Base-by-base conservation (phyloP, 1,139 yeast species). In the Hansenula sp. region DNA sequence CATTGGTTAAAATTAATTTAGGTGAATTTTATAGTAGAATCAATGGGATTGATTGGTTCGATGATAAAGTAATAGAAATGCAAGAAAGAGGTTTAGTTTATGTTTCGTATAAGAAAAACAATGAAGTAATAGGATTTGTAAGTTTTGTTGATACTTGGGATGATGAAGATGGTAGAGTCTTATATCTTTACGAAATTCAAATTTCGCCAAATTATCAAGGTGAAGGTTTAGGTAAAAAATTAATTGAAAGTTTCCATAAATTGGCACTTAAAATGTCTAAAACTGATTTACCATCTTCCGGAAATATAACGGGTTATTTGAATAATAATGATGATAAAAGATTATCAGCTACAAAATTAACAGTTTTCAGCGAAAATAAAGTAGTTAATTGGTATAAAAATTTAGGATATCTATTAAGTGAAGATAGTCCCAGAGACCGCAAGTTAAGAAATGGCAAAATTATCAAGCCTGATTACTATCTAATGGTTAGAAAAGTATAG, bases 111-210 rank as follows among this genome's bases (percentile, higher is more conserved):
- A 58, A 56, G 32, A 44, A 44, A 11, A 49, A 54, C 26, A 36
- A 37, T 4, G 43, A 44, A 12, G 5, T 20, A 28, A 60, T 60
- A 4, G 76, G 65, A 9, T 75, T 73, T 46, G 47, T 73, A 9
- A 66, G 75, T 20, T 62, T 66, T 48, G 66, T 64, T 53, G 52
- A 69, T 31, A 68, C 70, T 21, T 29, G 47, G 31, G 65, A 64
- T 34, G 55, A 56, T 19, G 61, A 57, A 16, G 53, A n/a, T n/a
- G n/a, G 50, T 6, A 60, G 25, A 10, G 35, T 67, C 19, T 55
- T 77, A 7, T 77, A 74, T 48, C 59, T 77, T 28, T 77, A 73
- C 51, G 82, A 77, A 53, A 67, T 77, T 36, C 82, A 77, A 41
- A 65, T 75, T 9, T 7, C 24, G 24, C 35, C 35, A 18, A 13